Base-by-base conservation (phyloP, 2,329 filamentous ascomycete genomes). In the Erysiphe pulchra region DNA sequence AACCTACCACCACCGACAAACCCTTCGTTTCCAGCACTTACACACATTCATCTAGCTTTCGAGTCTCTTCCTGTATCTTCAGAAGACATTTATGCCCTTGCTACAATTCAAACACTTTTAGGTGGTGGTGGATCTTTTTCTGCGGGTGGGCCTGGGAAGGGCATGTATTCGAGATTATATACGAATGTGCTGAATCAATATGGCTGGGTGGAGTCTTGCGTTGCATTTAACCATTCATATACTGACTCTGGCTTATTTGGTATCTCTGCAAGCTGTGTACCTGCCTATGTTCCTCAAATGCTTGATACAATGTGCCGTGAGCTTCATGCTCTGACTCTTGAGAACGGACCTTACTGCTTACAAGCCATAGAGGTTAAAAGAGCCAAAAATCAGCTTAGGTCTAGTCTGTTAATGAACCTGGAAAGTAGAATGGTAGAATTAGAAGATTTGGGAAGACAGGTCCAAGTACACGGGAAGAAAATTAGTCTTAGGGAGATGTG, bases 81-180 rank as follows among this genome's bases (percentile, higher is more conserved):
- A 2, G 76, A 83, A 12, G 87, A 95, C 59, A 94, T 98, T 56
- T 98, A 95, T 64, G 86, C 90, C 16, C 76, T 95, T 40, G 90
- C 90, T 7, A 93, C 87, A 0, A 70, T 98, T 1, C 92, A 95
- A 62, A 95, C 85, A 1, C 78, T 98, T 10, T 81, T 98, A 32
- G 90, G 90, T 47, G 90, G 90, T 42, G 90, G 90, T 43, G 90
- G 90, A 20, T 94, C 86, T 47, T 98, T 98, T 66, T 92, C 83
- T 14, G 90, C 90, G 46, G 90, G 90, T 55, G 90, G 90, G 0
- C 90, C 90, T 4, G 90, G 90, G 45, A 98, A 98, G 67, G 90
- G 90, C 60, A 98, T 98, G 90, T 95, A 95, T 68, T 92, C 83
- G 34, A 80, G 90, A 12, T 73, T 98, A 9, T 98, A 94, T 68